phyloP scores from a whole-genome alignment of 163 green algal genomes.

The Scenedesmus sp. region DNA sequence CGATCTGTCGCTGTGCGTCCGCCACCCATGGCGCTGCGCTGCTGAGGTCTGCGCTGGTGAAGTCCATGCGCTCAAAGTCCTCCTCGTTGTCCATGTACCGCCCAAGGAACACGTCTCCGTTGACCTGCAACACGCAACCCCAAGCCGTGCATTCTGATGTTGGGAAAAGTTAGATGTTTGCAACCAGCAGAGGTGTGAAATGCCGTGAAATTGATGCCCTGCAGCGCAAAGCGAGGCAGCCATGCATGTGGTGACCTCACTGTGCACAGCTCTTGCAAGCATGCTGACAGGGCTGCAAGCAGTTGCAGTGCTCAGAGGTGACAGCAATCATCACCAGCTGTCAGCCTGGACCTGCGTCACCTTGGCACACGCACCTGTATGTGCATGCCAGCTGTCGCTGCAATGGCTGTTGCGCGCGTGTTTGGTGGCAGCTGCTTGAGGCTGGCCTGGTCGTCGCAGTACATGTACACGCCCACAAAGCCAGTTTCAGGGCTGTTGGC shows the following conservation, averaged over 20 bases:
- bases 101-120: slow-evolving; percentile 88
- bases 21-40: slow-evolving; percentile 76
- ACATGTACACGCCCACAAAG: slow-evolving; percentile 89
- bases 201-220: too few species aligned
- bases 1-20: slow-evolving; percentile 1
- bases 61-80: slow-evolving; percentile 83
- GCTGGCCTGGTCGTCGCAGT: slow-evolving; percentile 86
- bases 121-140: slow-evolving; percentile 77
- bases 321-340: background rate
- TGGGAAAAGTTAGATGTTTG: too few species aligned
- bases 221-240: too few species aligned
- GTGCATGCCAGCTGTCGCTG: slow-evolving; percentile 13
- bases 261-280: background rate
- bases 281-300: too few species aligned
- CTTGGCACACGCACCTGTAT: background rate
- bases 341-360: background rate
- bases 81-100: slow-evolving; percentile 90
- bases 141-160: too few species aligned
- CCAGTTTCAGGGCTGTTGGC: slow-evolving; percentile 74
- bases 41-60: slow-evolving; percentile 78
- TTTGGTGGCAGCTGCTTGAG: slow-evolving; percentile 80
- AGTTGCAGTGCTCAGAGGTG: too few species aligned
- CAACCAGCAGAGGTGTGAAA: too few species aligned
- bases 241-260: too few species aligned
- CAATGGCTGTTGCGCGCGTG: slow-evolving; percentile 69